phyloP scores from a whole-genome alignment of 306 rosid species.

The Sicyos edulis region DNA sequence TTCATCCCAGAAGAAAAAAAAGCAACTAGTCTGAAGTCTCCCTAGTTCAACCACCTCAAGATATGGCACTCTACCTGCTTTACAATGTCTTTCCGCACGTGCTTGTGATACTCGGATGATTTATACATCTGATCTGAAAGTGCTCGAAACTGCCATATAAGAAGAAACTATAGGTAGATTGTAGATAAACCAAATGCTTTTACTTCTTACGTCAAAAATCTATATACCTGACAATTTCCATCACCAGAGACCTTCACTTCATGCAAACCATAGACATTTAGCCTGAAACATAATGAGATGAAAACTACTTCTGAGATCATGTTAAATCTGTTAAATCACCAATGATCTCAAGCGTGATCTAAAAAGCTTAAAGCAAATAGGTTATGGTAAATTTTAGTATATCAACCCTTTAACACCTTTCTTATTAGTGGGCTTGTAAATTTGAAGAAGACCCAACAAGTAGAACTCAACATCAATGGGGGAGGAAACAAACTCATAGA shows the following conservation, averaged over 20 bases:
- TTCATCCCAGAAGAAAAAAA: background rate
- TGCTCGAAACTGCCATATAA: slow-evolving; percentile 65
- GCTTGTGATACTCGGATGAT: slow-evolving; percentile 80
- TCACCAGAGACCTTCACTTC: slow-evolving; percentile 92
- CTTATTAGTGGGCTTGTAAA: too few relatives aligned
- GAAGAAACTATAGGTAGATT: slow-evolving; percentile 23
- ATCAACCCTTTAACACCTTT: too few relatives aligned
- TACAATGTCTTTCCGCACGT: slow-evolving; percentile 67
- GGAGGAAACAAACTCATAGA: too few relatives aligned
- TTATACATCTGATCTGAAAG: slow-evolving; percentile 73
- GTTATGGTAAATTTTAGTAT: too few relatives aligned
- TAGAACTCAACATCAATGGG: too few relatives aligned
- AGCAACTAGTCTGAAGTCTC: background rate
- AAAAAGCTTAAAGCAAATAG: too few relatives aligned
- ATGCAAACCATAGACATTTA: slow-evolving; percentile 55
- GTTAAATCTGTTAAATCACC: too few relatives aligned
- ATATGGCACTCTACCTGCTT: slow-evolving; percentile 46
- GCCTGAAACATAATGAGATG: slow-evolving; percentile 36
- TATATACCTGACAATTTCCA: slow-evolving; percentile 84
- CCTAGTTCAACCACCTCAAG: slow-evolving; percentile 9
- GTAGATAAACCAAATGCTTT: slow-evolving; percentile 4
- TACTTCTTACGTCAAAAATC: slow-evolving; percentile 14
- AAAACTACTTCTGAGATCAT: background rate
- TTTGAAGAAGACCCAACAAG: too few relatives aligned
- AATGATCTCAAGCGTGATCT: too few relatives aligned